Evolutionary conservation across 371 early-diverging fungal species (phyloP).

Genomic region (Mortierella sp.): DNA sequence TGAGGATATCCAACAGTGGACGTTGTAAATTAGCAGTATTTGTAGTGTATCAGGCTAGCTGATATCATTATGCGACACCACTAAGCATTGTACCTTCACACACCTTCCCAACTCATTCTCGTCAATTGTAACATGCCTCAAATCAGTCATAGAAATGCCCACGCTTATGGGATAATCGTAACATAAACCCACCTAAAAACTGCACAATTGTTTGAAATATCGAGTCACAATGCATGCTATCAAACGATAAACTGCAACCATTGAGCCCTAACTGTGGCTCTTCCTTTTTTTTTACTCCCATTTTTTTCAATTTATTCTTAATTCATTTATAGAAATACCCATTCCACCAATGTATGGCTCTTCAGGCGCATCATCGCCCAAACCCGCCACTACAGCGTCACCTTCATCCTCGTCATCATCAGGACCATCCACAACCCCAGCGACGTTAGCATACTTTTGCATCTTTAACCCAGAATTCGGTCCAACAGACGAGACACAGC

Average conservation of each 20-base stretch:
- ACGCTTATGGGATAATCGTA: no score
- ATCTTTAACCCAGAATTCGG: slow-evolving; percentile 84
- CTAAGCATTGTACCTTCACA: neutral
- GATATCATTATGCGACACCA: neutral
- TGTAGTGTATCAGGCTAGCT: neutral
- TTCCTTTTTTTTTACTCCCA: neutral
- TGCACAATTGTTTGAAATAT: no score
- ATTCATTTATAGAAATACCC: neutral
- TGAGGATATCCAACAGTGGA: slow-evolving; percentile 51
- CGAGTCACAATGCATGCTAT: neutral
- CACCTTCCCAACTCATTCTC: neutral
- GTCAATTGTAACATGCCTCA: no score
- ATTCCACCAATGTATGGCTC: slow-evolving; percentile 42
- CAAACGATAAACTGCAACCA: no score
- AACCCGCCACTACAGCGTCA: slow-evolving; percentile 13
- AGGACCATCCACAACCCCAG: slow-evolving; percentile 38
- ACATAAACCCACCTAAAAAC: no score
- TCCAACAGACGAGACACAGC: slow-evolving; percentile 72
- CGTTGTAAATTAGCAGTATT: slow-evolving; percentile 25
- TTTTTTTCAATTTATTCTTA: neutral
- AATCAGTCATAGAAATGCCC: no score
- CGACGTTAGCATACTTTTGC: slow-evolving; percentile 74
- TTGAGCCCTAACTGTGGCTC: no score
- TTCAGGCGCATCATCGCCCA: slow-evolving; percentile 26
- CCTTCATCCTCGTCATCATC: slow-evolving; percentile 19